Conservation (phyloP, 345 rosid genomes). For the Cochlearia excelsa region DNA sequence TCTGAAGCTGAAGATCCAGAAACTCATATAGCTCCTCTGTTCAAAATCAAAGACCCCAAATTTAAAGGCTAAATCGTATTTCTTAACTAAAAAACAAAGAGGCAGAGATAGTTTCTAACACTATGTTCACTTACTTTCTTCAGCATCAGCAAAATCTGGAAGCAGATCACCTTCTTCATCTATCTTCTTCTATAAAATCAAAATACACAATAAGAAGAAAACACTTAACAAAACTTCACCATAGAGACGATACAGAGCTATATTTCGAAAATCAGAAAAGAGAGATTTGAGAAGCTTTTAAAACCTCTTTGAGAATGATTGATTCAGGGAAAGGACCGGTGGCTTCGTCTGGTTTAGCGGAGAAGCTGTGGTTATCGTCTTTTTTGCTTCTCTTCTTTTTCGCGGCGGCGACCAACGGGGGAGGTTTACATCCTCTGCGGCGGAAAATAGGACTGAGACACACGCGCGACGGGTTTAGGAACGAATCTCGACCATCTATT, state of each 20-base stretch:
- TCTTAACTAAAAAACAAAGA: background rate
- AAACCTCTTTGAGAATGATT: conserved; percentile 75
- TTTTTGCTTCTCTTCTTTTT: conserved; percentile 46
- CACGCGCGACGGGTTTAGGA: conserved; percentile 16
- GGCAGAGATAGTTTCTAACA: background rate
- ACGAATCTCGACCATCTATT: conserved; percentile 22
- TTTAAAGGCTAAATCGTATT: conserved; percentile 5
- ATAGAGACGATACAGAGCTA: no score
- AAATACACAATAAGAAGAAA: background rate
- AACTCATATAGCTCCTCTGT: conserved; percentile 77
- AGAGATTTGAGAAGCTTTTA: background rate
- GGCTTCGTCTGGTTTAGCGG: conserved; percentile 55
- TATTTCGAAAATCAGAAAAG: background rate
- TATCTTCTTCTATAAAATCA: conserved; percentile 60
- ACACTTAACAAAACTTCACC: conserved; percentile 6
- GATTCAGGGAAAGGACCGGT: conserved; percentile 87
- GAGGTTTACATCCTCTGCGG: conserved; percentile 37
- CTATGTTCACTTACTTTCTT: conserved; percentile 55
- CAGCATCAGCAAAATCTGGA: conserved; percentile 85
- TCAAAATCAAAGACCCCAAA: conserved; percentile 22
- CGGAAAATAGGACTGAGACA: conserved; percentile 21
- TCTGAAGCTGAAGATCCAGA: conserved; percentile 78
- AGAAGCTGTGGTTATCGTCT: conserved; percentile 56
- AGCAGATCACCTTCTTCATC: conserved; percentile 76
- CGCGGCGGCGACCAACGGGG: conserved; percentile 45